A percentile compares a stretch with the other conserved stretches of the same genome.
These are phyloP conservation scores for Taxillus chinensis DNA, from an alignment of 164 flowering plant species.

Conservation along the genomic window DNA sequence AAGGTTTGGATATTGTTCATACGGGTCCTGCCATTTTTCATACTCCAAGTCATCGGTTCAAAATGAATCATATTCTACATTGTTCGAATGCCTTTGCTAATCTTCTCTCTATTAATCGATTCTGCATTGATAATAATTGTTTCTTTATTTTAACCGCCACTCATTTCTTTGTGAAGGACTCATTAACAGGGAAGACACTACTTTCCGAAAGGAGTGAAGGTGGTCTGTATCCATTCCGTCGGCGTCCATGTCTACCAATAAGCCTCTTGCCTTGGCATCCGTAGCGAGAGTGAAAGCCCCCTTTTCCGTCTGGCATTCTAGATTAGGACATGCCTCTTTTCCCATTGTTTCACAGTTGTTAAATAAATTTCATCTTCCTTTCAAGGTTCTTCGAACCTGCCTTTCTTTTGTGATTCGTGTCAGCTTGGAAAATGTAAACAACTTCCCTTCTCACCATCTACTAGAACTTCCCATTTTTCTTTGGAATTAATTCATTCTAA, in stretches of 20 bases:
- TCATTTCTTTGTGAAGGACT: background rate
- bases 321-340: background rate
- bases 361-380: background rate
- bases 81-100: background rate
- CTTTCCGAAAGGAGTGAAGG: background rate
- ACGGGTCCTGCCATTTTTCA: too few species aligned
- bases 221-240: background rate
- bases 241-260: background rate
- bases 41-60: too few species aligned
- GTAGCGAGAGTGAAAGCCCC: background rate
- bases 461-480: background rate
- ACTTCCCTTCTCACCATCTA: background rate
- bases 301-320: background rate
- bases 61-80: background rate
- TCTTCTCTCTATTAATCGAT: background rate
- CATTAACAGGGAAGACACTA: too few species aligned
- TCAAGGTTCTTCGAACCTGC: background rate
- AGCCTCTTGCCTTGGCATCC: background rate
- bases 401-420: background rate
- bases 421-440: background rate
- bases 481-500: background rate
- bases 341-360: background rate
- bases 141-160: background rate
- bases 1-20: too few species aligned
- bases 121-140: background rate